Base-by-base conservation (phyloP, 176 grass and related monocot genomes). In the Ensete glaucum region DNA sequence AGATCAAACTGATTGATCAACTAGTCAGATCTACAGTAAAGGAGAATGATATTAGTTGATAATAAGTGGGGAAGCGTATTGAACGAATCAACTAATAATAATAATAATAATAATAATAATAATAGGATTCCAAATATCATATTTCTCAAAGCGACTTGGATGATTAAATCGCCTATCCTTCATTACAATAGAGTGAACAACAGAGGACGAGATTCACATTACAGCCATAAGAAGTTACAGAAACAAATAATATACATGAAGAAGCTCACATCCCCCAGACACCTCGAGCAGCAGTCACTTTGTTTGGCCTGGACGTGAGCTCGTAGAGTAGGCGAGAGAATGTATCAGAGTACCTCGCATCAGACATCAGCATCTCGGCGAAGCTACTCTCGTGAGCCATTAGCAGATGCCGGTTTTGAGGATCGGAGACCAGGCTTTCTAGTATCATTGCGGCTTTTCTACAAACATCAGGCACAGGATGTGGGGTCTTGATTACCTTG, bases 381-480 rank as follows among this genome's bases (percentile, higher is more conserved):
- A 98, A 98, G 8, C 80, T 94, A 73, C 85, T 94, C 82, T 98
- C 95, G 17, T 98, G 95, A 17, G 92, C 86, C 6, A 98, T 76
- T 52, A 98, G 95, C 60, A 93, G 78, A 78, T 81, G 79, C 59
- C 95, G 80, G 60, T 98, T 98, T 58, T 94, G 95, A 56, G 95
- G 88, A 73, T 98, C 95, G 0, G 90, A 93, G 70, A 93, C 94
- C 9, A 98, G 84, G 76, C 90, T 93, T 85, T 93, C 90, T 73
- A 98, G 60, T 82, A 91, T 89, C 90, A 98, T 90, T 0, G 95
- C 85, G 1, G 95, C 87, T 83, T 98, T 98, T 82, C 90, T 93
- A 48, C 90, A 93, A 11, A 94, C 83, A 76, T 98, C 95, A 50
- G 86, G 79, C 14, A 91, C 88, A 1, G 90, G 90, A 81, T 98